Percentiles rank a stretch among this genome's conserved stretches.
These are phyloP conservation scores for Truncatella angustata DNA, from an alignment of 2,329 filamentous ascomycete species.

Conservation along the genomic window DNA sequence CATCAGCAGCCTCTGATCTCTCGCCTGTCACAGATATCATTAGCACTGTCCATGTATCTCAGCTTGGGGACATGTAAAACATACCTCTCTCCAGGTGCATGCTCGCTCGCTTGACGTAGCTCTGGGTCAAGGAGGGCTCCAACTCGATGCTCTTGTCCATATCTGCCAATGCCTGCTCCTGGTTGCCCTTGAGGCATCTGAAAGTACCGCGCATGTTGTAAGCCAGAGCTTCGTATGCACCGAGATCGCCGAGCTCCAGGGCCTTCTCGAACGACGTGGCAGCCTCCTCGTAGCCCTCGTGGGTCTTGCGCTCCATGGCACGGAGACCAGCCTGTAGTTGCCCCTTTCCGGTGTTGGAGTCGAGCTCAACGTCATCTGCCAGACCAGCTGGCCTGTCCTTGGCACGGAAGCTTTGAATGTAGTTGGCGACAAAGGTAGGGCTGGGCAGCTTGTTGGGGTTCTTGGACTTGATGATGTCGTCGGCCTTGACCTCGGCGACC, in stretches of 20 bases:
- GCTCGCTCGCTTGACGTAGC: conserved; percentile 97
- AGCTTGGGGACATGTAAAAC: conserved; percentile 21
- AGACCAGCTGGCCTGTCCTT: conserved; percentile 77
- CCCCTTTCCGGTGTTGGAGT: conserved; percentile 76
- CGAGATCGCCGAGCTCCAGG: conserved; percentile 76
- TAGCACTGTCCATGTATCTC: not conserved
- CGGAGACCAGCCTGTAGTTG: conserved; percentile 82
- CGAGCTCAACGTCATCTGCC: conserved; percentile 75
- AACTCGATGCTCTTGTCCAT: conserved; percentile 92
- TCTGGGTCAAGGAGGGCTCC: conserved; percentile 85
- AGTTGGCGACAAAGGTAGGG: conserved; percentile 96
- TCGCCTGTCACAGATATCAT: conserved; percentile 52
- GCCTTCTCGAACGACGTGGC: conserved; percentile 84
- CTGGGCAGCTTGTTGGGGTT: conserved; percentile 87
- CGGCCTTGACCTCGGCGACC: conserved; percentile 91
- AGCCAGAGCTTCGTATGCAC: conserved; percentile 81
- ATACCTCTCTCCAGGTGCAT: conserved; percentile 92
- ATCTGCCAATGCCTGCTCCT: conserved; percentile 76
- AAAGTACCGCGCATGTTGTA: conserved; percentile 98
- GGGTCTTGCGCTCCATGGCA: conserved; percentile 81
- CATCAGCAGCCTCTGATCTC: conserved; percentile 79
- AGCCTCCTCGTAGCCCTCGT: conserved; percentile 88
- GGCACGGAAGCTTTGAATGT: conserved; percentile 94
- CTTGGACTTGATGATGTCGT: conserved; percentile 79
- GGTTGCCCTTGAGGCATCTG: conserved; percentile 87